Base-by-base conservation (phyloP, 495 filamentous ascomycete species). In the Hyphodiscus hymeniophilus region DNA sequence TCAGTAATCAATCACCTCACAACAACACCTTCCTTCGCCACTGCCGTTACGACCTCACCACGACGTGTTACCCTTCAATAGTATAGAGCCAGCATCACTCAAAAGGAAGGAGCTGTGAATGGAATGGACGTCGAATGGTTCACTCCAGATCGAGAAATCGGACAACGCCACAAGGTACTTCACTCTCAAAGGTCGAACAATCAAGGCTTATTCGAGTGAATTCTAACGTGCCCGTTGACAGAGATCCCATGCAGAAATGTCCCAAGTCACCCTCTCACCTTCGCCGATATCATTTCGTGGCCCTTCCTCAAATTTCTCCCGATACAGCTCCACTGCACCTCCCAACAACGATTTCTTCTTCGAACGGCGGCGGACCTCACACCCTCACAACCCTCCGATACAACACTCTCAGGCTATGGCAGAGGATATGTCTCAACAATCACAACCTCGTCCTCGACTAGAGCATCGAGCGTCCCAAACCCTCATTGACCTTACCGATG, bases 401-500 rank as follows among this genome's bases (percentile, higher is more conserved):
- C 41, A 28, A 17, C 30, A 23, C 39, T 23, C 57, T 43, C 50
- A 57, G 22, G 36, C 47, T 45, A 36, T 52, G 38, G 42, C 52
- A 13, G 45, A 53, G 49, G 47, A 57, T 1, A 54, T 55, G 41
- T 5, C 38, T 28, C 21, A 55, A 10, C 38, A 41, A 17, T 38
- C 52, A 16, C 46, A 52, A 11, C 39, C 54, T 7, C 41, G 58
- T 32, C 51, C 57, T 38, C 49, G 51, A 11, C 47, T 53, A 28
- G 51, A 56, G 44, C 52, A 58, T 45, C 52, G 48, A 36, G 21
- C 52, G 26, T 62, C 63, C 35, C 51, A 57, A 45, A 60, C 62
- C 16, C 45, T 68, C 12, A 69, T 69, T 42, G 66, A 69, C 47
- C 57, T 69, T 8, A 69, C 66, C n/a, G 62, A 66, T 18, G 66